Percentiles rank a stretch among this genome's conserved stretches.
These are phyloP conservation scores for Chrysoporthe cubensis DNA, from an alignment of 2,329 filamentous ascomycete species.

Conservation along the genomic window DNA sequence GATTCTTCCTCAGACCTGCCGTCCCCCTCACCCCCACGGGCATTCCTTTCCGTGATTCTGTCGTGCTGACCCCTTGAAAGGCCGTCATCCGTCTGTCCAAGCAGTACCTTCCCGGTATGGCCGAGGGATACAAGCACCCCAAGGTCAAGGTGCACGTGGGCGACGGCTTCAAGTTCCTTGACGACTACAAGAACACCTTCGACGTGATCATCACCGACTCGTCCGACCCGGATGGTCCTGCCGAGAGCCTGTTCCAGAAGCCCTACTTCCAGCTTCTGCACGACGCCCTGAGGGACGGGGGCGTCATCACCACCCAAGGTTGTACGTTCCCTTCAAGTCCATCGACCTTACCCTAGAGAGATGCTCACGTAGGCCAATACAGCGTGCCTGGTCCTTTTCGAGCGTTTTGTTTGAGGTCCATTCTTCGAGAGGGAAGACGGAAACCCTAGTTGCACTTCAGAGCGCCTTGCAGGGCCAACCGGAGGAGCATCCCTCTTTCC, in stretches of 20 bases:
- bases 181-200: slow-evolving; percentile 95
- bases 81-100: slow-evolving; percentile 98
- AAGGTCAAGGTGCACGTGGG: slow-evolving; percentile 92
- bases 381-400: slow-evolving; percentile 38
- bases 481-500: slow-evolving; percentile 9
- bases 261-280: slow-evolving; percentile 95
- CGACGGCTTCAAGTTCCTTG: slow-evolving; percentile 98
- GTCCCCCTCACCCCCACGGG: slow-evolving; percentile 13
- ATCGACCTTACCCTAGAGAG: slow-evolving; percentile 34
- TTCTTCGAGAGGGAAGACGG: slow-evolving; percentile 5
- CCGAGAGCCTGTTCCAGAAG: slow-evolving; percentile 97
- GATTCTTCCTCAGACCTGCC: slow-evolving; percentile 56
- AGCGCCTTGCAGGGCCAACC: slow-evolving; percentile 17
- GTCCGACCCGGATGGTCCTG: slow-evolving; percentile 94
- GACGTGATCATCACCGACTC: slow-evolving; percentile 99
- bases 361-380: slow-evolving; percentile 35
- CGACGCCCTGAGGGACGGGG: slow-evolving; percentile 88
- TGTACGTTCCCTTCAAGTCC: slow-evolving; percentile 81
- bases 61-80: slow-evolving; percentile 42
- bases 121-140: slow-evolving; percentile 89
- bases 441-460: slow-evolving; percentile 2
- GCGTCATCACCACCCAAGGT: slow-evolving; percentile 99
- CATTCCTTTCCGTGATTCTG: not conserved
- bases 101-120: slow-evolving; percentile 95
- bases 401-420: slow-evolving; percentile 24